These are phyloP conservation scores for Russula brevipes DNA, from an alignment of 768 basidiomycete species.

Conservation along the genomic window DNA sequence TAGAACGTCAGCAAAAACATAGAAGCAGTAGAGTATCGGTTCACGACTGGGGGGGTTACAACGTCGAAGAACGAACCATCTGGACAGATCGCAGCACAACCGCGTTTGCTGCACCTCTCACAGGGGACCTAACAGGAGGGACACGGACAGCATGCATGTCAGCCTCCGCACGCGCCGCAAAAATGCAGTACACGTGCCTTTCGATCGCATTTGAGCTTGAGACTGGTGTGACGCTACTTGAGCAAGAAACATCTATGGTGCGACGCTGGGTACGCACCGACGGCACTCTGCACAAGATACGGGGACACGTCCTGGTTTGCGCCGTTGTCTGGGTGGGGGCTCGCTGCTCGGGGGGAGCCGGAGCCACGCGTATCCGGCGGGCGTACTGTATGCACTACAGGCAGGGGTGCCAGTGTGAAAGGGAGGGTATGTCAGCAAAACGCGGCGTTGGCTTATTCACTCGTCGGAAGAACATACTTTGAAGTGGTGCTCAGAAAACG, in stretches of 20 bases:
- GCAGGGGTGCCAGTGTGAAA: too few species aligned
- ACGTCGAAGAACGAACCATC: conserved; percentile 42
- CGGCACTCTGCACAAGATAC: conserved; percentile 37
- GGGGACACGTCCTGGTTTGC: conserved; percentile 27
- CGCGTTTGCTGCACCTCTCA: conserved; percentile 70
- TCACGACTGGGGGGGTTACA: neutral
- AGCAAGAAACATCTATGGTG: neutral
- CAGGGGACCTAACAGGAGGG: conserved; percentile 54
- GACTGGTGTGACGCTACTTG: conserved; percentile 30
- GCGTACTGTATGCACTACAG: conserved; percentile 3
- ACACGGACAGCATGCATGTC: neutral
- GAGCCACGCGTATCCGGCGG: neutral
- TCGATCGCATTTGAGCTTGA: conserved; percentile 64
- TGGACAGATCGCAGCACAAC: conserved; percentile 74
- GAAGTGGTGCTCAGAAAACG: neutral
- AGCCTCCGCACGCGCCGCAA: neutral
- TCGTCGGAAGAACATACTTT: too few species aligned
- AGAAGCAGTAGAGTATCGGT: neutral
- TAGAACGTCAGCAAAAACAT: neutral
- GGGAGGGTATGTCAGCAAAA: too few species aligned
- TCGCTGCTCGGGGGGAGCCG: conserved; percentile 7
- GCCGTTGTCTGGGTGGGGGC: conserved; percentile 20
- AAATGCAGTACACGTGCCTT: conserved; percentile 39
- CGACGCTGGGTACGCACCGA: conserved; percentile 29
- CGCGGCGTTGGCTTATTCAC: too few species aligned